Conservation (phyloP, 2,329 filamentous ascomycete genomes). For the Colletotrichum phormii region DNA sequence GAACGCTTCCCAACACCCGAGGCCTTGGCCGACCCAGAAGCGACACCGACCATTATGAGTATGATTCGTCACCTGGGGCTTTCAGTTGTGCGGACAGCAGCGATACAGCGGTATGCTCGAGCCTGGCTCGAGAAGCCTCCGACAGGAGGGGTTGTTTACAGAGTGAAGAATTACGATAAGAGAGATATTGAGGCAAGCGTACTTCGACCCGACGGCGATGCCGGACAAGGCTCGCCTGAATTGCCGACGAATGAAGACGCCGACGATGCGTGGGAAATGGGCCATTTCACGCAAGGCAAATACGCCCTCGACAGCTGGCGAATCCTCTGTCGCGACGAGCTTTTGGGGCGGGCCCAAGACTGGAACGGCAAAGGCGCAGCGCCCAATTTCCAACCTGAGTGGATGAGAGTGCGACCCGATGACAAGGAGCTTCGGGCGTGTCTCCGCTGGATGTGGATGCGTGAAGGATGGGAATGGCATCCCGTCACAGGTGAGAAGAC, state of each 20-base stretch:
- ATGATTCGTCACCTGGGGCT: slow-evolving; percentile 80
- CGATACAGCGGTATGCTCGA: slow-evolving; percentile 77
- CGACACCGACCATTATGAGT: slow-evolving; percentile 61
- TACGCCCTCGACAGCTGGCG: slow-evolving; percentile 93
- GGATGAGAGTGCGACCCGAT: slow-evolving; percentile 84
- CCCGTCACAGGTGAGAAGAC: slow-evolving; percentile 73
- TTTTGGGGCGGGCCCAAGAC: slow-evolving; percentile 73
- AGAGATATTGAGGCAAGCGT: slow-evolving; percentile 44
- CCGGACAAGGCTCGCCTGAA: slow-evolving; percentile 14
- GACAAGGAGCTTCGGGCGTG: slow-evolving; percentile 94
- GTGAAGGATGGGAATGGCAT: slow-evolving; percentile 87
- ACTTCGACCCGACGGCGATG: background rate
- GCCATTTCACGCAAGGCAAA: slow-evolving; percentile 82
- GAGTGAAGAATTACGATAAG: slow-evolving; percentile 60
- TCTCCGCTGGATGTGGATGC: slow-evolving; percentile 91
- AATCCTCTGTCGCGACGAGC: slow-evolving; percentile 87
- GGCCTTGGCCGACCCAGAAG: slow-evolving; percentile 67
- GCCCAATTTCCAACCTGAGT: slow-evolving; percentile 81
- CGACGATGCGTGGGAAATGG: slow-evolving; percentile 81
- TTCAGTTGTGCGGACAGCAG: slow-evolving; percentile 73
- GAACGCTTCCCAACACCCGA: slow-evolving; percentile 74
- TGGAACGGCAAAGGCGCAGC: slow-evolving; percentile 71
- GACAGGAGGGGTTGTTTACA: slow-evolving; percentile 63
- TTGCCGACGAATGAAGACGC: slow-evolving; percentile 32
- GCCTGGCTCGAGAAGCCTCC: slow-evolving; percentile 76